Evolutionary conservation across 805 yeast species (phyloP).

Genomic region (Candida caryicola): DNA sequence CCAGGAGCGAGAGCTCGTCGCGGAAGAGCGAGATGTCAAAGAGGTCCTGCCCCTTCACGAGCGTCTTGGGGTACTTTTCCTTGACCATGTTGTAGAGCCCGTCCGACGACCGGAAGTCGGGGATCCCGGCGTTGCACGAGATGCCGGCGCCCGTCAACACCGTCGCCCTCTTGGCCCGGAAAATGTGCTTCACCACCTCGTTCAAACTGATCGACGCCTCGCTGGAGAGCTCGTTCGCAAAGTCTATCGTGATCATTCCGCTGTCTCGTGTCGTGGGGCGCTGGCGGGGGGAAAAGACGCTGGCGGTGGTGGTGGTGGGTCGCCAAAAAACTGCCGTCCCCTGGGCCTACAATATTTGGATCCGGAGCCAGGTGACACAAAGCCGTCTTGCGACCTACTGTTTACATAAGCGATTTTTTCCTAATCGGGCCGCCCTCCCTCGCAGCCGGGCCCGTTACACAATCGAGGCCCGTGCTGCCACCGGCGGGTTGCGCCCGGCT

Average conservation of each 20-base stretch:
- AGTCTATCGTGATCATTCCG: constrained; percentile 15
- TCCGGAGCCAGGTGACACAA: too few relatives aligned
- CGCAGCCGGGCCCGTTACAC: too few relatives aligned
- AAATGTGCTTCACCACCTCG: constrained; percentile 40
- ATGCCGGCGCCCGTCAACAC: constrained; percentile 94
- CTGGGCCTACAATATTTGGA: too few relatives aligned
- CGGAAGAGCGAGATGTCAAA: constrained; percentile 84
- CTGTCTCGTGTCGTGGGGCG: too few relatives aligned
- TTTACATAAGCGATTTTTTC: constrained; percentile 7
- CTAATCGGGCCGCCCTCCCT: constrained; percentile 9
- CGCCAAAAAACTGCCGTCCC: too few relatives aligned
- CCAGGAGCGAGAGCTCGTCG: constrained; percentile 57
- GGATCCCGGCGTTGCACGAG: constrained; percentile 95
- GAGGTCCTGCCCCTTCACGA: constrained; percentile 83
- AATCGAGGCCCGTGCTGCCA: too few relatives aligned
- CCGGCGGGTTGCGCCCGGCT: too few relatives aligned
- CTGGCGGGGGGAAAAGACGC: too few relatives aligned
- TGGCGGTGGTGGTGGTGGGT: too few relatives aligned
- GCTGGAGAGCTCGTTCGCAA: constrained; percentile 3
- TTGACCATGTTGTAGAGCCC: constrained; percentile 81
- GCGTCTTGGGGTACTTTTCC: constrained; percentile 53
- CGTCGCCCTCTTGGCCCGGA: constrained; percentile 57
- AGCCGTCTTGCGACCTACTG: constrained; percentile 4
- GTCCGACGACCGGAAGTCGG: constrained; percentile 83
- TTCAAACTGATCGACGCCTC: constrained; percentile 29